Evolutionary conservation across 768 basidiomycete genomes (phyloP), one percentile per base, ranked within the genome.

Genomic region (Tricholoma sp.): DNA sequence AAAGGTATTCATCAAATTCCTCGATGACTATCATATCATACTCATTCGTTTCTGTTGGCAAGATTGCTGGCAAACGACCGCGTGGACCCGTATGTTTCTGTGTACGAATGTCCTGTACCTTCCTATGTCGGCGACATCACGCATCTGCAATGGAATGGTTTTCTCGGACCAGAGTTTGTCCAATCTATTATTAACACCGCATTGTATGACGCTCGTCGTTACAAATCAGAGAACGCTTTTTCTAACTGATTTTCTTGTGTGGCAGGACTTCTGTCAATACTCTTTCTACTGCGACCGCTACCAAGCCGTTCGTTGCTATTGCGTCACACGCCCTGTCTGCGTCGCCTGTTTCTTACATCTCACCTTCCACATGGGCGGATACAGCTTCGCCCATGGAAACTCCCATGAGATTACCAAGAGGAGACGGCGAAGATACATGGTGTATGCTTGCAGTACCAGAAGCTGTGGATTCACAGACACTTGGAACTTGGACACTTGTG

Each of bases 1-100:
- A 87, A 65, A 76, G 89, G 89, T 85, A 58, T 5, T 66, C 58
- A 24, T 41, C 21, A 32, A 18, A 19, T 39, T 39, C 24, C 22
- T 56, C 18, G 29, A 57, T 54, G 9, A 14, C 55, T 43, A 32
- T 37, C 35, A 50, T 47, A 50, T 22, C 39, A 51, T 22, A 19
- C 19, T 16, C 27, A 37, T n/a, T 47, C n/a, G 49, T 29, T 52
- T 29, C 52, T 7, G 22, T 32, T 49, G 49, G 11, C 59, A 91
- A 27, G 89, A 63, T 66, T 91, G 4, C 67, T 73, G 35, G 81
- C 74, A 4, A 83, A 83, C 61, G 88, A 89, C 61, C 78, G 82
- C 47, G 81, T 83, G 24, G 84, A 89, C 60, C 83, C 88, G 9
- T 90, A 82, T 58, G 76, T 89, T 9, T 83, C 86, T 1, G 72